Evolutionary conservation across 2,329 filamentous ascomycete species (phyloP).

Genomic region (Chrysoporthe puriensis): DNA sequence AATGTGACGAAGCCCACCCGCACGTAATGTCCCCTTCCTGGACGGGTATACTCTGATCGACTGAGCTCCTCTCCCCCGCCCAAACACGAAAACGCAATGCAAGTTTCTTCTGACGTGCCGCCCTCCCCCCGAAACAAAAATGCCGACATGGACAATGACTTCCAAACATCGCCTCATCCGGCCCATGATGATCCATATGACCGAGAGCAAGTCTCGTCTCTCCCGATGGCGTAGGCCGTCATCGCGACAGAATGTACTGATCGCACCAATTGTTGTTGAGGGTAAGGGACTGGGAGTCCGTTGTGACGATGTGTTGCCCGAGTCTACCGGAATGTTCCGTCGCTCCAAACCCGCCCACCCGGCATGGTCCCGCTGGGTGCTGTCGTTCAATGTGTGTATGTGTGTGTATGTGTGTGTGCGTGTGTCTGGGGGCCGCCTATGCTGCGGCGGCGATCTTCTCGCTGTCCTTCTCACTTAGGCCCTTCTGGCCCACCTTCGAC

Average conservation of each 20-base stretch:
- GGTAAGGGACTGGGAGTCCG: not conserved
- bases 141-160: not conserved
- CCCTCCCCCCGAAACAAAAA: too few relatives aligned
- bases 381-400: not conserved
- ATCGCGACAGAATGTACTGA: not conserved
- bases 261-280: not conserved
- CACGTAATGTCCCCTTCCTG: not conserved
- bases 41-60: constrained; percentile 15
- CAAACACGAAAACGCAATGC: not conserved
- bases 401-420: too few relatives aligned
- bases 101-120: not conserved
- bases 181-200: not conserved
- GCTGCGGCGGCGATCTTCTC: constrained; percentile 26
- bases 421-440: not conserved
- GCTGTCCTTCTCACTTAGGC: constrained; percentile 44
- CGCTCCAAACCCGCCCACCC: not conserved
- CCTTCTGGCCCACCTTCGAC: constrained; percentile 37
- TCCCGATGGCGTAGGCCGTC: not conserved
- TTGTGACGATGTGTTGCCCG: not conserved
- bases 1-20: not conserved
- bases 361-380: not conserved
- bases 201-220: not conserved
- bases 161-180: not conserved
- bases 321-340: not conserved
- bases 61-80: not conserved